Evolutionary conservation across 805 yeast genomes (phyloP).

Genomic region (Teunomyces pallodes): DNA sequence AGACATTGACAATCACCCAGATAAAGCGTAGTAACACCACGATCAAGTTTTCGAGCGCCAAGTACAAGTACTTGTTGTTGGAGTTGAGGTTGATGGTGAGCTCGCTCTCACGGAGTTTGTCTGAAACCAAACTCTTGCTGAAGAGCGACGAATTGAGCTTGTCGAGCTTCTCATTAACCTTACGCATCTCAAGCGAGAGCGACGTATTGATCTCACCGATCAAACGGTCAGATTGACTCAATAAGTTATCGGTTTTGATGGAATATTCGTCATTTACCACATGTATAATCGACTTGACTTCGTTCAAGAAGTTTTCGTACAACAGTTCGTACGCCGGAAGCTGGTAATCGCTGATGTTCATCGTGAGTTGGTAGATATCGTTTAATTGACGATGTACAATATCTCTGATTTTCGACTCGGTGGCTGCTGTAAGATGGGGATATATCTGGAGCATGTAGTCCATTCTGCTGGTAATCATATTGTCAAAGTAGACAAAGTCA

Average conservation of each 20-base stretch:
- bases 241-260: constrained; percentile 55
- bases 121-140: constrained; percentile 19
- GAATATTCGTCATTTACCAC: constrained; percentile 45
- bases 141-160: constrained; percentile 36
- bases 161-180: constrained; percentile 49
- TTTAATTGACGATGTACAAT: constrained; percentile 16
- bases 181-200: constrained; percentile 57
- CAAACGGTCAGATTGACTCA: constrained; percentile 64
- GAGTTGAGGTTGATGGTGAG: constrained; percentile 13
- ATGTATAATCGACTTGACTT: constrained; percentile 33
- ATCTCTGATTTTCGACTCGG: constrained; percentile 13
- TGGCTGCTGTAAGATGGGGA: constrained; percentile 16
- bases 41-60: constrained; percentile 49
- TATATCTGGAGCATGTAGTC: constrained; percentile 19
- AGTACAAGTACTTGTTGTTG: constrained; percentile 39
- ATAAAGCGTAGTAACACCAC: constrained; percentile 50
- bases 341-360: constrained; percentile 29
- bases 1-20: constrained; percentile 56
- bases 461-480: constrained; percentile 11
- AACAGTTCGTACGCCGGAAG: constrained; percentile 34
- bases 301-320: constrained; percentile 31
- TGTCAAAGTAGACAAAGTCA: constrained; percentile 16
- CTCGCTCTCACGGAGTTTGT: constrained; percentile 17
- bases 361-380: constrained; percentile 15
- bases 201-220: constrained; percentile 75